Base-by-base conservation (phyloP, 78 protist species). In the Dictyostelium intermedium region DNA sequence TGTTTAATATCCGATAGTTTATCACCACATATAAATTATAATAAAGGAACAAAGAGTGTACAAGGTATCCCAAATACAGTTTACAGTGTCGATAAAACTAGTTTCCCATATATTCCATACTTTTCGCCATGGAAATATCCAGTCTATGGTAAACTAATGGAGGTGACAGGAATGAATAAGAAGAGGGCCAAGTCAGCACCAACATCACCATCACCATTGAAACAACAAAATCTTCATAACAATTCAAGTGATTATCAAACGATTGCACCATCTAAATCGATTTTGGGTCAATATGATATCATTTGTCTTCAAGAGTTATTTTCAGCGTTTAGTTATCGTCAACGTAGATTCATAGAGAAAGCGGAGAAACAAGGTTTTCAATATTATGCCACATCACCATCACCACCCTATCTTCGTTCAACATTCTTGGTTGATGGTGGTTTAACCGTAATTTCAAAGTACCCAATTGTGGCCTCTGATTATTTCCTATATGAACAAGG, bases 341-440 rank as follows among this genome's bases (percentile, higher is more conserved):
- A 89, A 60, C 45, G 82, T 34, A 32, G 94, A 27, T 77, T 89
- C 56, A 39, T 89, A 2, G 83, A 89, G 73, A 53, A 81, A 6
- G 94, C 87, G 11, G 50, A 39, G n/a, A 27, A 10, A 6, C 87
- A 80, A 60, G 87, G 87, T 5, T 89, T 89, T 56, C 20, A 14
- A 11, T 80, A 89, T 32, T 20, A 25, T 11, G 86, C 94, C 2
- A 20, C 94, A 2, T 78, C 94, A 20, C 94, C 94, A 6, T 78
- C 56, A 30, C 94, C 94, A 25, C 45, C 87, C 0, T 89, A 80
- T 10, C 45, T 89, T 5, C 45, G 56, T 39, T 69, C 87, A 0
- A 89, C 85, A 2, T 89, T 47, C 32, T 72, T 89, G 23, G 94
- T 89, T 1, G 94, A 89, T 80, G 94, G 94, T 50, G 94, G 94